phyloP scores from a whole-genome alignment of 1,139 yeast species.

The Kodamaea arcana region DNA sequence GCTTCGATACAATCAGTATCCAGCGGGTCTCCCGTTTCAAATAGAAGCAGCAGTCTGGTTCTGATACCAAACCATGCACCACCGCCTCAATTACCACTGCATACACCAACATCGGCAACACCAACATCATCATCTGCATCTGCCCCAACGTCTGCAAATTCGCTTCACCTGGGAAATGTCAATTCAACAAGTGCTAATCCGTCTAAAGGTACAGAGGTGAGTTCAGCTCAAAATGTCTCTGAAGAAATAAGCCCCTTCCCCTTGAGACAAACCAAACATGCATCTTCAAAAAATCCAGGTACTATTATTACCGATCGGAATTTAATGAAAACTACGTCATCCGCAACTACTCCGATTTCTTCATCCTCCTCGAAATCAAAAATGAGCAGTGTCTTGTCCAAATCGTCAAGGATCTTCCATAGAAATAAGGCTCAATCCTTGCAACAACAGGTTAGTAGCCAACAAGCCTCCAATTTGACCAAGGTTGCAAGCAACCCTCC shows the following conservation, averaged over 20 bases:
- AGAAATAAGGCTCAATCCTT: constrained; percentile 13
- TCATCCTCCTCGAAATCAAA: constrained; percentile 13
- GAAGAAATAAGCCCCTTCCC: background rate
- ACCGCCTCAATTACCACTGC: background rate
- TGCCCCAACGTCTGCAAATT: background rate
- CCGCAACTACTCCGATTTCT: background rate
- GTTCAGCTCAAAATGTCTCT: no score
- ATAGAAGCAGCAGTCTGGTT: background rate
- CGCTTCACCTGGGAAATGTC: no score
- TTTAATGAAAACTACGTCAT: constrained; percentile 2
- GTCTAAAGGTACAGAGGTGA: no score
- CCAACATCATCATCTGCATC: background rate
- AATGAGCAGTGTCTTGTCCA: constrained; percentile 28
- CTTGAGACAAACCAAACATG: background rate
- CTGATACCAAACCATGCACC: background rate
- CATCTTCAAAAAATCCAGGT: background rate
- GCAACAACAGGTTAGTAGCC: constrained; percentile 1
- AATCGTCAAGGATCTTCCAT: constrained; percentile 31
- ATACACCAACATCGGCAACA: background rate
- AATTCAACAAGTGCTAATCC: no score
- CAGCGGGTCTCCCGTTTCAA: constrained; percentile 1
- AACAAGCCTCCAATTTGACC: background rate
- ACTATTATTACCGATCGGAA: background rate
- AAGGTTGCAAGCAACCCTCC: no score
- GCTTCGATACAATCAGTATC: constrained; percentile 2